These are phyloP conservation scores for Pichia sp. DNA, from an alignment of 1,139 yeast genomes.

Conservation along the genomic window DNA sequence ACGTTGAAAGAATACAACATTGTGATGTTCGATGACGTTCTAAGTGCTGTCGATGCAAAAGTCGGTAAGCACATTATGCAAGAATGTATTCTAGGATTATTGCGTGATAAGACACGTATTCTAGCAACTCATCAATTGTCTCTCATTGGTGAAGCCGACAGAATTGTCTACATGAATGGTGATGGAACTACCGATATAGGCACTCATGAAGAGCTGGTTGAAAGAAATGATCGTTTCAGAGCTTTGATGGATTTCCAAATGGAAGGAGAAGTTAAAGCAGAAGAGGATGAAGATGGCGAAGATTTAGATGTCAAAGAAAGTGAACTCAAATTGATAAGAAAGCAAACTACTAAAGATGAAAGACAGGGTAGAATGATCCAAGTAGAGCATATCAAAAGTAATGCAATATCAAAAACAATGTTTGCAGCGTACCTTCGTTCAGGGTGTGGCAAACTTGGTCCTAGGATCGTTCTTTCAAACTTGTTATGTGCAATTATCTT, in stretches of 20 bases:
- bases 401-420: conserved; percentile 38
- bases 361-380: conserved; percentile 33
- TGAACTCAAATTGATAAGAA: conserved; percentile 24
- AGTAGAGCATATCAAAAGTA: conserved; percentile 34
- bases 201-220: conserved; percentile 46
- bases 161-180: conserved; percentile 63
- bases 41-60: conserved; percentile 90
- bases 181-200: conserved; percentile 64
- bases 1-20: conserved; percentile 51
- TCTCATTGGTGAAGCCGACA: conserved; percentile 58
- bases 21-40: conserved; percentile 72
- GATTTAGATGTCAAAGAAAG: conserved; percentile 21
- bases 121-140: conserved; percentile 84
- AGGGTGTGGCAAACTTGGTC: conserved; percentile 57
- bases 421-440: conserved; percentile 46
- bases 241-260: conserved; percentile 45
- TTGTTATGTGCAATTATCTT: conserved; percentile 39
- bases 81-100: conserved; percentile 54
- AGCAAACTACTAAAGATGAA: conserved; percentile 24
- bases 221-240: conserved; percentile 15
- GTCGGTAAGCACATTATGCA: conserved; percentile 80
- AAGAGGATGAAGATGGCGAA: conserved; percentile 25
- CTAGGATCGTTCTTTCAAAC: conserved; percentile 40
- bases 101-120: conserved; percentile 60
- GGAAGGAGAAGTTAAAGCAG: conserved; percentile 30